Evolutionary conservation across 2,329 filamentous ascomycete genomes (phyloP).

Genomic region (Trichoderma pleuroti): DNA sequence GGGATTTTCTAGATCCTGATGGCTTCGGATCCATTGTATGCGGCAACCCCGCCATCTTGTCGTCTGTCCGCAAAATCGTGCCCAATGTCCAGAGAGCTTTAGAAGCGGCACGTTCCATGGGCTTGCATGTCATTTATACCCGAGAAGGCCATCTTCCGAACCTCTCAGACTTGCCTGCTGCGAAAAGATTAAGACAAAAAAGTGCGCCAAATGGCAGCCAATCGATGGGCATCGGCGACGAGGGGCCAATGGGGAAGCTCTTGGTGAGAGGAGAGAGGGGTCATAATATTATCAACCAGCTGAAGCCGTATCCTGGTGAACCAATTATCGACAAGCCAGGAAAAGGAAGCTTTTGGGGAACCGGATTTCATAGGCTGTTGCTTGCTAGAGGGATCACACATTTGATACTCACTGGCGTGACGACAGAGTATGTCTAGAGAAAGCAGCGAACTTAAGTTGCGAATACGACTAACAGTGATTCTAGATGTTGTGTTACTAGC

Average conservation of each 20-base stretch:
- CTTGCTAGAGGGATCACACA: constrained; percentile 3
- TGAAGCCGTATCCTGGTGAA: not conserved
- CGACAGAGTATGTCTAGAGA: not conserved
- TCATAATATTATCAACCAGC: constrained; percentile 1
- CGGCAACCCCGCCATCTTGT: not conserved
- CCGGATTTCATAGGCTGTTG: not conserved
- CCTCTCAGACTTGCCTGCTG: not conserved
- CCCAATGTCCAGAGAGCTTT: not conserved
- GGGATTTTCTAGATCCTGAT: not conserved
- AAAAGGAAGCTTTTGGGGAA: constrained; percentile 8
- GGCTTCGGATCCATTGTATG: not conserved
- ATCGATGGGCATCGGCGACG: not conserved
- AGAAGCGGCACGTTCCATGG: not conserved
- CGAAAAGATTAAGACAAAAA: not conserved
- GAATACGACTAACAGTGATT: not conserved
- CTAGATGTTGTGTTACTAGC: not conserved
- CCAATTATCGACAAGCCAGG: not conserved
- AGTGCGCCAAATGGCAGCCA: not conserved
- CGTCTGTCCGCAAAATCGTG: not conserved
- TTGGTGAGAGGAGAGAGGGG: not conserved
- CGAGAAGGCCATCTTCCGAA: not conserved
- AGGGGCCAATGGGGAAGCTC: not conserved
- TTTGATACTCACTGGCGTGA: not conserved
- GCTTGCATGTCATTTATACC: constrained; percentile 1
- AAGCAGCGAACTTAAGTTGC: not conserved